Conservation (phyloP, 2,329 filamentous ascomycete genomes). For the Lecanicillium sp. region DNA sequence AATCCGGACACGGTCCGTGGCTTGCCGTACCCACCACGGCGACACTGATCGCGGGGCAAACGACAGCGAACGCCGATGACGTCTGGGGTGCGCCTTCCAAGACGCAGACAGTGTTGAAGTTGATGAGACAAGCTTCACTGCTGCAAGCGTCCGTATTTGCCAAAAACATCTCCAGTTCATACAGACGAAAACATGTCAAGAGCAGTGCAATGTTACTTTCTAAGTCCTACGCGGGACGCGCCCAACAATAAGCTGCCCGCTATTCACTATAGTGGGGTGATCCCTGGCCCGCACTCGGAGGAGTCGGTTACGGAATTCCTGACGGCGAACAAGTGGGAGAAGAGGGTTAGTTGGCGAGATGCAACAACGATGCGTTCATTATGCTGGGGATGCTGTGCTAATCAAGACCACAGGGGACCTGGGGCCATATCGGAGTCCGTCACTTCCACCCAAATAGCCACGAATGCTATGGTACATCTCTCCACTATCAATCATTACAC, state of each 20-base stretch:
- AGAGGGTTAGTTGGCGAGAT: constrained; percentile 12
- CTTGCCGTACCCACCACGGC: too few species aligned
- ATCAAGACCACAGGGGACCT: constrained; percentile 10
- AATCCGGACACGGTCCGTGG: too few species aligned
- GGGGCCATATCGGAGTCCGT: constrained; percentile 15
- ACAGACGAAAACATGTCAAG: constrained; percentile 9
- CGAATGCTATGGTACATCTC: constrained; percentile 16
- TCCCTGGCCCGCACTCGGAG: constrained; percentile 11
- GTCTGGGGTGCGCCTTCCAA: too few species aligned
- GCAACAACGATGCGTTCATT: background rate
- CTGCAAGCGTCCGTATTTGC: too few species aligned
- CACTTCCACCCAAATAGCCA: constrained; percentile 17
- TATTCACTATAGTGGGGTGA: constrained; percentile 13
- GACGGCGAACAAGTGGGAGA: constrained; percentile 15
- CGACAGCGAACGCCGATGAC: too few species aligned
- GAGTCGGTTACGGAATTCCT: constrained; percentile 10
- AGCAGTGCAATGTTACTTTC: constrained; percentile 12
- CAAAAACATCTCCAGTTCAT: too few species aligned
- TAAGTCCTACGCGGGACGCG: constrained; percentile 10
- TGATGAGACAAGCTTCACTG: too few species aligned
- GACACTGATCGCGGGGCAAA: too few species aligned
- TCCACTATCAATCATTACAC: background rate
- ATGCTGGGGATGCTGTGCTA: background rate
- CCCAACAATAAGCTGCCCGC: constrained; percentile 16
- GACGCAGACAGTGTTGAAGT: too few species aligned